Conservation (phyloP, 768 basidiomycete species). For the Amanita rubescens region DNA sequence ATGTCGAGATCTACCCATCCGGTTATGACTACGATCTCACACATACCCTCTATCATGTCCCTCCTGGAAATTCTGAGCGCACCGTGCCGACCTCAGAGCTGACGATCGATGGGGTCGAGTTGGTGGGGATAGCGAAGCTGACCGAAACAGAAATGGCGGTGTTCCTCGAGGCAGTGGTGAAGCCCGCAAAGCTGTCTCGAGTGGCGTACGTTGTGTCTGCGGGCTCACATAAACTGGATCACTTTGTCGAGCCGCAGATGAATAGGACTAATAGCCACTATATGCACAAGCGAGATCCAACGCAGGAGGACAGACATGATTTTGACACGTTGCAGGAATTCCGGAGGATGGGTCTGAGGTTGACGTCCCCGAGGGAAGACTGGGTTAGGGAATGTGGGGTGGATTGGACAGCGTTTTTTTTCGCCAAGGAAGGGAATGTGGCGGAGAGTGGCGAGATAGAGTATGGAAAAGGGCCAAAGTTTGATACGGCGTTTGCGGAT, state of each 20-base stretch:
- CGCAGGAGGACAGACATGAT: background rate
- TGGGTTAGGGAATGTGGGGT: background rate
- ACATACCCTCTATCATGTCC: slow-evolving; percentile 1
- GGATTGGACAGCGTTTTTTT: background rate
- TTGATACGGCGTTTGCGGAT: slow-evolving; percentile 1
- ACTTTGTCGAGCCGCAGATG: background rate
- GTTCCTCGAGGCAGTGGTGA: background rate
- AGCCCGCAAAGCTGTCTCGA: background rate
- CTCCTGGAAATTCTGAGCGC: background rate
- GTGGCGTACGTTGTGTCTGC: background rate
- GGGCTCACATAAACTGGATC: background rate
- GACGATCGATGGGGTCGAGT: background rate
- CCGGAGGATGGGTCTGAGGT: background rate
- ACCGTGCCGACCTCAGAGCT: background rate
- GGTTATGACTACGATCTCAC: slow-evolving; percentile 1
- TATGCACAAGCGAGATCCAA: background rate
- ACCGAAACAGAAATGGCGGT: background rate
- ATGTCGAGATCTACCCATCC: slow-evolving; percentile 1
- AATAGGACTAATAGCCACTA: background rate
- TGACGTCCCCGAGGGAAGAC: background rate
- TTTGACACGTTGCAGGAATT: background rate
- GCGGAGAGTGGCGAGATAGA: background rate
- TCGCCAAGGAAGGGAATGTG: background rate
- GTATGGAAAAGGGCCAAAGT: background rate
- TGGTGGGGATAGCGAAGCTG: background rate